A percentile compares a stretch with the other conserved stretches of the same genome.
Conservation (phyloP, 2,329 filamentous ascomycete genomes). For the Paracorniculantispora psalliotae region DNA sequence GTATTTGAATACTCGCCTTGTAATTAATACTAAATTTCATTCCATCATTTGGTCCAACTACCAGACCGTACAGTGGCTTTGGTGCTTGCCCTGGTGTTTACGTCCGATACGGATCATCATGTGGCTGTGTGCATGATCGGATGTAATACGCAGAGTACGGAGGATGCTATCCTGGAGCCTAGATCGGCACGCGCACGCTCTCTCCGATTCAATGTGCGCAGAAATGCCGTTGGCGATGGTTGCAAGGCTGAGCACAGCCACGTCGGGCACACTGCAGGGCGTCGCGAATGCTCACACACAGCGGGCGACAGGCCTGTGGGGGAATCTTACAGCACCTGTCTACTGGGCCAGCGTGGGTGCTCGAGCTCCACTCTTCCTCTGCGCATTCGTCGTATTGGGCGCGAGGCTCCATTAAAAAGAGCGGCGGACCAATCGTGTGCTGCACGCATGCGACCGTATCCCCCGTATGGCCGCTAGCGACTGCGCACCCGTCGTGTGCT, state of each 20-base stretch:
- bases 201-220: not conserved
- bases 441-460: not conserved
- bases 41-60: no score
- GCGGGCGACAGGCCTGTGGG: not conserved
- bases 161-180: not conserved
- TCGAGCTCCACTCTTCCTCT: not conserved
- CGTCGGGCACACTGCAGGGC: not conserved
- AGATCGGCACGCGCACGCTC: not conserved
- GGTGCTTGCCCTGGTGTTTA: not conserved
- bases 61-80: not conserved
- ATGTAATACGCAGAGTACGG: not conserved
- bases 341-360: no score
- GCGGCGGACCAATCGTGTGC: not conserved
- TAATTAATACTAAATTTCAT: not conserved
- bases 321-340: not conserved
- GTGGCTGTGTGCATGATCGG: not conserved
- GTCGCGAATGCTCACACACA: not conserved
- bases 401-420: not conserved
- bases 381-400: constrained; percentile 16
- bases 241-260: not conserved
- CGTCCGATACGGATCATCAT: not conserved
- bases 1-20: no score
- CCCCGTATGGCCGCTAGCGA: constrained; percentile 4
- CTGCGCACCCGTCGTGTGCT: not conserved
- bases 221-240: not conserved